Evolutionary conservation across 305 asterid genomes (phyloP).

Genomic region (Fraxinus albicans): DNA sequence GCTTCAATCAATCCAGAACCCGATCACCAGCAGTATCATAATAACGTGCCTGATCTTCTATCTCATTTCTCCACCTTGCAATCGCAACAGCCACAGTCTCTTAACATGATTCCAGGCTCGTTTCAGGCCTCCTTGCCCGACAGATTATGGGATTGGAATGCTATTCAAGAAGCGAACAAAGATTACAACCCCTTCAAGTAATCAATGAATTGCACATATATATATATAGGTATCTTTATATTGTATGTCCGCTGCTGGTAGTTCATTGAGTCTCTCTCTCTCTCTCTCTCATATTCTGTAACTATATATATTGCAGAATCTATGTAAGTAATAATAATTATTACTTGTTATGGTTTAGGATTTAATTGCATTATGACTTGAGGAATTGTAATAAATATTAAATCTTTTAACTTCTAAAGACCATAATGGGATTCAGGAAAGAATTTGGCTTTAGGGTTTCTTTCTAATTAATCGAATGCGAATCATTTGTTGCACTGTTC

Average conservation of each 20-base stretch:
- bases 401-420: not conserved
- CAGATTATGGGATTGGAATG: slow-evolving; percentile 75
- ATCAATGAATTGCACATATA: slow-evolving; percentile 9
- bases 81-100: slow-evolving; percentile 24
- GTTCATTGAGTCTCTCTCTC: not conserved
- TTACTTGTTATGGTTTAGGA: slow-evolving; percentile 13
- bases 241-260: slow-evolving; percentile 25
- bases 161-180: slow-evolving; percentile 42
- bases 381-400: not conserved
- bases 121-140: slow-evolving; percentile 44
- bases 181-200: slow-evolving; percentile 56
- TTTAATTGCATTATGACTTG: not conserved
- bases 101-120: slow-evolving; percentile 26
- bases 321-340: slow-evolving; percentile 1
- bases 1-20: slow-evolving; percentile 16
- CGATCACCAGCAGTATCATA: slow-evolving; percentile 16
- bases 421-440: not conserved
- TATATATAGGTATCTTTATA: not conserved
- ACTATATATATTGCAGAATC: not conserved
- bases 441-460: not conserved
- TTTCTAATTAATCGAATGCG: not conserved
- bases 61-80: slow-evolving; percentile 36
- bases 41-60: slow-evolving; percentile 27
- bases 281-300: not conserved
- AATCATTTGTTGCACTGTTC: not conserved